Conservation (phyloP, 1,284 basidiomycete species). For the Psilocybe mexicana region DNA sequence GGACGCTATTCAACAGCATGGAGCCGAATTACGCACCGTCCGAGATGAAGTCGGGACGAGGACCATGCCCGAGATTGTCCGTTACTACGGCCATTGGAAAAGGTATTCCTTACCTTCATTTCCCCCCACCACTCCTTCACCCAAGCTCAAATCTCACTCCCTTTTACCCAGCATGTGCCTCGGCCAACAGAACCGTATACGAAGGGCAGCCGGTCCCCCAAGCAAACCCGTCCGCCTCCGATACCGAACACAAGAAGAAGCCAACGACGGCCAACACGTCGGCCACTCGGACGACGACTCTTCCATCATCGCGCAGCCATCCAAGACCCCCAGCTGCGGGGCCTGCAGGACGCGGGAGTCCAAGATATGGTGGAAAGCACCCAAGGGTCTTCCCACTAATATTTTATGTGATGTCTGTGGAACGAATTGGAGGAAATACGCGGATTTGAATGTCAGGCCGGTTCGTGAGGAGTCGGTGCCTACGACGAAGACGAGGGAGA, state of each 20-base stretch:
- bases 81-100: constrained; percentile 87
- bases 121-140: background rate
- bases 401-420: constrained; percentile 85
- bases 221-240: constrained; percentile 39
- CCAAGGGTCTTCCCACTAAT: constrained; percentile 69
- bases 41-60: constrained; percentile 74
- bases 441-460: constrained; percentile 75
- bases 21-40: constrained; percentile 78
- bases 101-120: constrained; percentile 49
- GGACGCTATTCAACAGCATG: constrained; percentile 67
- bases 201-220: constrained; percentile 48
- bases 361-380: constrained; percentile 83
- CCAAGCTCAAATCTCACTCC: background rate
- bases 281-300: constrained; percentile 69
- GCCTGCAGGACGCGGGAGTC: constrained; percentile 79
- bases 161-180: constrained; percentile 52
- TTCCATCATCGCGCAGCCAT: constrained; percentile 63
- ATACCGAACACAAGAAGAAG: constrained; percentile 42
- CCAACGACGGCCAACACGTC: constrained; percentile 39
- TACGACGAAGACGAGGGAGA: constrained; percentile 58
- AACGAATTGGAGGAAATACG: constrained; percentile 85
- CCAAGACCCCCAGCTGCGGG: constrained; percentile 66
- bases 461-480: constrained; percentile 62
- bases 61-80: constrained; percentile 75
- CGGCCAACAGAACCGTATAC: constrained; percentile 61